These are phyloP conservation scores for Microthlaspi erraticum DNA, from an alignment of 345 rosid species.

Conservation along the genomic window DNA sequence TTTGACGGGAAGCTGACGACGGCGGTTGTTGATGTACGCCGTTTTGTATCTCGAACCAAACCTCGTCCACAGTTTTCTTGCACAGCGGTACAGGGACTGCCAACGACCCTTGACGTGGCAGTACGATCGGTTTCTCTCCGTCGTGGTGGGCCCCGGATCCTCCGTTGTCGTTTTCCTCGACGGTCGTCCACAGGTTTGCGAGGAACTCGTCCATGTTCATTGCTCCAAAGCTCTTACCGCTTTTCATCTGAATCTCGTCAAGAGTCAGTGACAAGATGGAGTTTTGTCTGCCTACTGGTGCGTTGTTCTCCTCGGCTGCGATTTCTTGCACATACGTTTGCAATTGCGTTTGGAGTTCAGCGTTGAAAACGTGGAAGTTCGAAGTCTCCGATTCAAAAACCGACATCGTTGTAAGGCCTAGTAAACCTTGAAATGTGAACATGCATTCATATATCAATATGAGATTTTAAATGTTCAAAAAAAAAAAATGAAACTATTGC, in stretches of 20 bases:
- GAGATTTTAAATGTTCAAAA: background rate
- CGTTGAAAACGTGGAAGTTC: conserved; percentile 35
- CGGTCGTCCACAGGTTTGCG: conserved; percentile 70
- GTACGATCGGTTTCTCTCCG: conserved; percentile 33
- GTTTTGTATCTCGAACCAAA: conserved; percentile 82
- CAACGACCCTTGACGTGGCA: conserved; percentile 71
- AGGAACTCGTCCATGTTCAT: conserved; percentile 97
- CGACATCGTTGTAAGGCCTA: conserved; percentile 38
- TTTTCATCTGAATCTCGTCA: conserved; percentile 76
- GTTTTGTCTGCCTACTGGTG: conserved; percentile 42
- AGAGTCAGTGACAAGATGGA: conserved; percentile 76
- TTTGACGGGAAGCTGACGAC: conserved; percentile 13
- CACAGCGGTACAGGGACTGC: conserved; percentile 70
- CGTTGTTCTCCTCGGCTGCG: background rate
- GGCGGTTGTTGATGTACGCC: conserved; percentile 47
- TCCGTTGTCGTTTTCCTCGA: conserved; percentile 44
- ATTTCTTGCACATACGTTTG: conserved; percentile 26
- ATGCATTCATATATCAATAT: conserved; percentile 32
- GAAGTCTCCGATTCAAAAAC: conserved; percentile 38
- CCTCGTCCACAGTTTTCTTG: conserved; percentile 91
- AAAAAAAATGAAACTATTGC: background rate
- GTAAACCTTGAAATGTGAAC: conserved; percentile 20
- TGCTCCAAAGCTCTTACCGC: conserved; percentile 78
- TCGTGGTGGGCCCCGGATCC: conserved; percentile 10
- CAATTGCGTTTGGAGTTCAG: conserved; percentile 20